These are phyloP conservation scores for Tetrastigma voinierianum DNA, from an alignment of 164 flowering plant species.

Conservation along the genomic window DNA sequence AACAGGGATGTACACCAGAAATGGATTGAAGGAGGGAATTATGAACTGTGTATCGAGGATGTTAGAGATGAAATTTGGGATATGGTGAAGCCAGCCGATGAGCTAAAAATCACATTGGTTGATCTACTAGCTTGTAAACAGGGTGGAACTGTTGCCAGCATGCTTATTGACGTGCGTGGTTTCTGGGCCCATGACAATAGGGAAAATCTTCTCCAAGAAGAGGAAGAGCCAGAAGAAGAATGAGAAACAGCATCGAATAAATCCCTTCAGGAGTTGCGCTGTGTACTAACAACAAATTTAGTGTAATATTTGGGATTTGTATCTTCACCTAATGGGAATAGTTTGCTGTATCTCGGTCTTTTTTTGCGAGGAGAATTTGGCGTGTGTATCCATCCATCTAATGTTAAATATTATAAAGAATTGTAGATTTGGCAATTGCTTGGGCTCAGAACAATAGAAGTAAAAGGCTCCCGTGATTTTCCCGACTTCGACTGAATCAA, in stretches of 20 bases:
- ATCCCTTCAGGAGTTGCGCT: too few species aligned
- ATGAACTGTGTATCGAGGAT: conserved; percentile 91
- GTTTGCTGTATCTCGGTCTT: too few species aligned
- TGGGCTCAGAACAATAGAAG: too few species aligned
- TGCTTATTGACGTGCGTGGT: conserved; percentile 97
- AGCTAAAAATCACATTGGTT: conserved; percentile 62
- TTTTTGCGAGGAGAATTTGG: too few species aligned
- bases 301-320: too few species aligned
- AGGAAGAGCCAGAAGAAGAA: conserved; percentile 97
- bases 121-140: conserved; percentile 90
- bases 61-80: conserved; percentile 99
- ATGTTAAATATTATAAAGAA: too few species aligned
- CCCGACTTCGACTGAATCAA: too few species aligned
- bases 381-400: too few species aligned
- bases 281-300: conserved; percentile 14
- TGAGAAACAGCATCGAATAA: conserved; percentile 3
- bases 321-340: too few species aligned
- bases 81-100: conserved; percentile 95
- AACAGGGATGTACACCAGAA: conserved; percentile 95
- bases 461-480: too few species aligned
- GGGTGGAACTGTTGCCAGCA: conserved; percentile 97
- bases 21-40: conserved; percentile 99
- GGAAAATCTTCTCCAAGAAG: conserved; percentile 98
- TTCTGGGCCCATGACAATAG: conserved; percentile 99
- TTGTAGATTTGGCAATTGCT: too few species aligned